phyloP scores from a whole-genome alignment of 768 basidiomycete genomes.

The Dacryopinax spathularia region DNA sequence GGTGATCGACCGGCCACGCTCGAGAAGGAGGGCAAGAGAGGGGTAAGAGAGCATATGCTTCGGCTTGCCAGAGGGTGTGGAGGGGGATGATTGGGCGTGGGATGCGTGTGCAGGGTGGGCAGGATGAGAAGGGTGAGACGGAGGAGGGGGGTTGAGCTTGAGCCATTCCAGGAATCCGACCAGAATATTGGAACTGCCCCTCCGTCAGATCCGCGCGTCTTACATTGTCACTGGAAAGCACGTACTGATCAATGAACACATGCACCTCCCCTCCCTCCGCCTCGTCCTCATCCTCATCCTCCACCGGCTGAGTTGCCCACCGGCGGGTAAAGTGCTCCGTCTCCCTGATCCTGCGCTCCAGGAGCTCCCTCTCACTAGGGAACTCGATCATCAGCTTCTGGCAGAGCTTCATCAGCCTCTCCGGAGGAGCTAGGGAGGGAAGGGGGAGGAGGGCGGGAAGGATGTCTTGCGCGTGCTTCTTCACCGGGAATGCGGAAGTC shows the following conservation, averaged over 20 bases:
- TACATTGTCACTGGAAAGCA: background rate
- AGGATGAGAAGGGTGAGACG: background rate
- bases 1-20: conserved; percentile 62
- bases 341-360: background rate
- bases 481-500: no score
- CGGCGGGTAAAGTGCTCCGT: background rate
- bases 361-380: background rate
- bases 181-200: conserved; percentile 65
- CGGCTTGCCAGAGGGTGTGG: conserved; percentile 8
- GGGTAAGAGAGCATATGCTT: conserved; percentile 52
- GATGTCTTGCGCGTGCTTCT: background rate
- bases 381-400: background rate
- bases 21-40: conserved; percentile 61
- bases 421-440: background rate
- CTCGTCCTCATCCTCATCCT: conserved; percentile 14
- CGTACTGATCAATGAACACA: conserved; percentile 35
- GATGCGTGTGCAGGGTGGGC: background rate
- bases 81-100: conserved; percentile 15
- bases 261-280: conserved; percentile 24
- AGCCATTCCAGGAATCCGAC: conserved; percentile 65
- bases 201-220: background rate
- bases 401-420: background rate
- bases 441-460: background rate
- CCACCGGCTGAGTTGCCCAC: background rate
- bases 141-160: conserved; percentile 34